A percentile compares a stretch with the other conserved stretches of the same genome.
phyloP scores from a whole-genome alignment of 148 eudicot genomes.

The Cornus controversa region DNA sequence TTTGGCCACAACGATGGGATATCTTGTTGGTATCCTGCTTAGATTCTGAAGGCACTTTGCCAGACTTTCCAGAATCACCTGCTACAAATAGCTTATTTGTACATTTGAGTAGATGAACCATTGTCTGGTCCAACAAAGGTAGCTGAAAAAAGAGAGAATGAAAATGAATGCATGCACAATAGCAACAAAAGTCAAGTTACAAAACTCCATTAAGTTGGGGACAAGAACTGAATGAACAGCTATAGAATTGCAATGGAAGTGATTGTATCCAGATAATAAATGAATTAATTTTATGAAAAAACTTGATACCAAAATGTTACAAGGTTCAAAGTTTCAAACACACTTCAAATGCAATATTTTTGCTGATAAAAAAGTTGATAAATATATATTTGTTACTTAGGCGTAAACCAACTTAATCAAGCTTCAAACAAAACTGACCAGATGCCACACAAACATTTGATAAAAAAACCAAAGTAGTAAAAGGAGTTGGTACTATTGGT shows the following conservation, averaged over 20 bases:
- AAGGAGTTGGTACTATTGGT: neutral
- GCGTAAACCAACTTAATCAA: neutral
- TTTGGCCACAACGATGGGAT: constrained; percentile 18
- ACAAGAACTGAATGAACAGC: neutral
- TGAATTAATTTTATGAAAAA: constrained; percentile 2
- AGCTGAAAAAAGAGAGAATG: constrained; percentile 34
- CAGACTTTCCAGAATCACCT: constrained; percentile 35
- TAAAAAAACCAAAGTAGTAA: neutral
- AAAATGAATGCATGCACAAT: neutral
- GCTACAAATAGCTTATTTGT: constrained; percentile 37
- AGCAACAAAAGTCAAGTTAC: neutral
- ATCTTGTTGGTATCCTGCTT: constrained; percentile 28
- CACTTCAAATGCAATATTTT: neutral
- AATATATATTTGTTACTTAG: neutral
- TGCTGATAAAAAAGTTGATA: neutral
- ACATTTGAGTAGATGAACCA: constrained; percentile 61
- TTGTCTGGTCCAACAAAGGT: constrained; percentile 47
- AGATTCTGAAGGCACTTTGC: constrained; percentile 33
- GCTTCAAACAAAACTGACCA: neutral
- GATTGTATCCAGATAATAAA: neutral
- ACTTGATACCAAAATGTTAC: neutral
- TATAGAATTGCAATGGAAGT: neutral
- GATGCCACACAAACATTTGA: neutral
- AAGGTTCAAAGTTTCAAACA: neutral
- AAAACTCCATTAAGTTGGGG: neutral